Base-by-base conservation (phyloP, 768 basidiomycete genomes). In the Xerocomellus chrysenteron region DNA sequence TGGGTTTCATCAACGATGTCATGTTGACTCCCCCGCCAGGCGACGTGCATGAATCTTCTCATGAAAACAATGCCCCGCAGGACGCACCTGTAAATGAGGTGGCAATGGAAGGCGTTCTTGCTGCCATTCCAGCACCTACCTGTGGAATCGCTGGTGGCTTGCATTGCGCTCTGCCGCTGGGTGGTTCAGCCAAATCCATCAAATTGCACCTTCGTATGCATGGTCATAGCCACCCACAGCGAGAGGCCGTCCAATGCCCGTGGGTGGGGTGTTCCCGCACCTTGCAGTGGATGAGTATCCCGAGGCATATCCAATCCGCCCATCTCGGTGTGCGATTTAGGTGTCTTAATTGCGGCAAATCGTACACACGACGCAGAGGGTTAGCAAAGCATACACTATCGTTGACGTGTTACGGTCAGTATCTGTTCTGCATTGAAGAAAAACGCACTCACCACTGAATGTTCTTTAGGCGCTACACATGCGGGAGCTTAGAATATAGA, bases 231-330 rank as follows among this genome's bases (percentile, higher is more conserved):
- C 40, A 66, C 36, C 39, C 36, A 0, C 51, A 54, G 46, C 30
- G 43, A 17, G 46, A 43, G 33, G 4, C 4, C 17, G 58, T 56
- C 32, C 56, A 35, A n/a, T 65, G 61, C 33, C 64, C 65, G 0
- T 66, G 57, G 54, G 26, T 11, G 11, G 58, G 58, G 12, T 65
- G 64, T 42, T n/a, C 42, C 1, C 5, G 35, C 8, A 48, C 13
- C 17, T 5, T 66, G 37, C 39, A 21, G 28, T 66, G 64, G 64
- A 48, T 39, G 51, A 65, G 52, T 17, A 47, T 63, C 1, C 46
- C 54, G 8, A 60, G 64, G 33, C 61, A 65, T 6, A 54, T 65
- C 41, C 58, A 36, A 9, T 63, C 61, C 4, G 11, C 50, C 26
- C 65, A 65, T 21, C 40, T 63, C 7, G 50, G 50, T 17, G 41